These are phyloP conservation scores for Tylopilus cervinicoccineus DNA, from an alignment of 768 basidiomycete genomes.

Conservation along the genomic window DNA sequence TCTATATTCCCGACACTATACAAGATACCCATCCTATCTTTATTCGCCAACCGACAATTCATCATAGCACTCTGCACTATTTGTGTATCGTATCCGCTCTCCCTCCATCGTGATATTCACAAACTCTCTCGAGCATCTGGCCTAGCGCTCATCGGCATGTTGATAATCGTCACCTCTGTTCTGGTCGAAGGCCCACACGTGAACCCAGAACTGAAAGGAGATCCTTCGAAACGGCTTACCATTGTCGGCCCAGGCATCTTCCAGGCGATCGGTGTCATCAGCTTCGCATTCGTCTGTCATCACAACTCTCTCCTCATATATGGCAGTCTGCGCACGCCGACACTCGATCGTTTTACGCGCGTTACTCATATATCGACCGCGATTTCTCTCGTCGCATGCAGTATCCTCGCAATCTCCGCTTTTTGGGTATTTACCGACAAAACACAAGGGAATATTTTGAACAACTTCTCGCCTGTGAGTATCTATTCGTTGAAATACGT, in stretches of 20 bases:
- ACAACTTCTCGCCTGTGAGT: constrained; percentile 81
- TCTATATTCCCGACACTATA: constrained; percentile 72
- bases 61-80: constrained; percentile 85
- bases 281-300: constrained; percentile 95
- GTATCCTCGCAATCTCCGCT: constrained; percentile 78
- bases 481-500: neutral
- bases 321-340: constrained; percentile 88
- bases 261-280: constrained; percentile 96
- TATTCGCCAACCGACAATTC: constrained; percentile 85
- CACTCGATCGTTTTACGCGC: constrained; percentile 86
- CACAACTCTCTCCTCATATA: constrained; percentile 98
- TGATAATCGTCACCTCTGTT: constrained; percentile 86
- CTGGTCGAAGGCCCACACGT: constrained; percentile 79
- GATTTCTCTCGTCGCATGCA: constrained; percentile 81
- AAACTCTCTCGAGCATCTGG: constrained; percentile 92
- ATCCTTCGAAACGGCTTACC: constrained; percentile 68
- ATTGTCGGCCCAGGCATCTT: constrained; percentile 79
- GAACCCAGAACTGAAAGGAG: constrained; percentile 69
- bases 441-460: constrained; percentile 93
- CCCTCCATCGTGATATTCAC: constrained; percentile 95
- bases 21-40: constrained; percentile 64
- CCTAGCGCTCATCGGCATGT: constrained; percentile 89
- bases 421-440: constrained; percentile 89
- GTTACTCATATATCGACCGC: constrained; percentile 92
- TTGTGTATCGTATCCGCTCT: constrained; percentile 90